A percentile compares a stretch with the other conserved stretches of the same genome.
phyloP scores from a whole-genome alignment of 2,329 filamentous ascomycete genomes.

The Hymenoscyphus infarciens region DNA sequence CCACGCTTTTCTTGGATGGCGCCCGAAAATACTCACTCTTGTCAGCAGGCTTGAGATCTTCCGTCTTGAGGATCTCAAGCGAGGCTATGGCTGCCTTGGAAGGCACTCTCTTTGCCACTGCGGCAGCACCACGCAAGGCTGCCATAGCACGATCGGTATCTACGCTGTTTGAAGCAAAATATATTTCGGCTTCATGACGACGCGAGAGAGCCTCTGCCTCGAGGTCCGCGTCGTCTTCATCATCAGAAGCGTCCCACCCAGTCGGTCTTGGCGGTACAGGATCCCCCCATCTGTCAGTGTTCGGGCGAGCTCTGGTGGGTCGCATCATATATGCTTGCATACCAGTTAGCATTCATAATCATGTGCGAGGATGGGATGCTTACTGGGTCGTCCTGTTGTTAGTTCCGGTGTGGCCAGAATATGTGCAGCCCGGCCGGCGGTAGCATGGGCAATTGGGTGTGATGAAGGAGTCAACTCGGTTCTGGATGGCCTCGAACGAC shows the following conservation, averaged over 20 bases:
- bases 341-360: background rate
- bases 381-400: background rate
- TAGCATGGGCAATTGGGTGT: background rate
- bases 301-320: background rate
- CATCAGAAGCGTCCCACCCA: constrained; percentile 14
- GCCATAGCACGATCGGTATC: constrained; percentile 26
- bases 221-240: constrained; percentile 21
- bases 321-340: background rate
- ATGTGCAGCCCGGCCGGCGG: background rate
- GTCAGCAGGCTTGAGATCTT: constrained; percentile 28
- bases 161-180: constrained; percentile 8
- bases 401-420: background rate
- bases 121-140: constrained; percentile 24
- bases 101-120: constrained; percentile 27
- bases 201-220: constrained; percentile 6
- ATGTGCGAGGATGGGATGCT: background rate
- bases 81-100: constrained; percentile 31
- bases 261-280: background rate
- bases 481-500: background rate
- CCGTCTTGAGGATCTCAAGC: constrained; percentile 30
- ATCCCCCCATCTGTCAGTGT: background rate
- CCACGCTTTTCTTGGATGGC: background rate
- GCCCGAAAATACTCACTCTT: constrained; percentile 27
- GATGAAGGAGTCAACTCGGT: background rate
- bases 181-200: constrained; percentile 11